Evolutionary conservation across 1,139 yeast species (phyloP).

Genomic region (Kodamaea sp.): DNA sequence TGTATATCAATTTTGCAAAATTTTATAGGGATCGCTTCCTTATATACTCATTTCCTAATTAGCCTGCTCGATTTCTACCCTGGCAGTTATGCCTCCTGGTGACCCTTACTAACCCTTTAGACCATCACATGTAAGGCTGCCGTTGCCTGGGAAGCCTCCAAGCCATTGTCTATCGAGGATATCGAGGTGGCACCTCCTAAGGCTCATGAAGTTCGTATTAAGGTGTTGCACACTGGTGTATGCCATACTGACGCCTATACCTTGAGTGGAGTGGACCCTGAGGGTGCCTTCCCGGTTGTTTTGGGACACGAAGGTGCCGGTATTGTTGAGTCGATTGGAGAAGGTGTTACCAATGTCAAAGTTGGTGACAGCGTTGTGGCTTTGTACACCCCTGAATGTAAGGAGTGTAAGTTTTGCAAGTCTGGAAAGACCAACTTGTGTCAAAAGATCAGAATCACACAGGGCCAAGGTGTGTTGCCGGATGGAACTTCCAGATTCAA

Average conservation of each 20-base stretch:
- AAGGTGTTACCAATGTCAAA: constrained; percentile 83
- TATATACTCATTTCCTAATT: not conserved
- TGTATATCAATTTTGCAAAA: too few relatives aligned
- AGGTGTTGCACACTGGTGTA: constrained; percentile 85
- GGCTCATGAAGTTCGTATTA: constrained; percentile 96
- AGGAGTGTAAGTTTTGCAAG: constrained; percentile 90
- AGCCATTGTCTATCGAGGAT: constrained; percentile 83
- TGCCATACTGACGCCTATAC: constrained; percentile 99
- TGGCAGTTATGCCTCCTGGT: constrained; percentile 15
- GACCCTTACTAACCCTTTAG: constrained; percentile 31
- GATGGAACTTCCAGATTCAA: constrained; percentile 92
- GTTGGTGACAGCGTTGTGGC: constrained; percentile 91
- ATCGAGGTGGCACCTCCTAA: constrained; percentile 90
- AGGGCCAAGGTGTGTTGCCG: constrained; percentile 92
- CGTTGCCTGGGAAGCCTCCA: constrained; percentile 93
- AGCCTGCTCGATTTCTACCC: constrained; percentile 13
- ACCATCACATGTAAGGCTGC: constrained; percentile 93
- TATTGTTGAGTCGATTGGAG: constrained; percentile 88
- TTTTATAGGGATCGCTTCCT: too few relatives aligned
- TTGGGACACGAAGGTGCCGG: constrained; percentile 99
- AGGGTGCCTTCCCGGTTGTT: constrained; percentile 90
- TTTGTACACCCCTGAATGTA: constrained; percentile 94
- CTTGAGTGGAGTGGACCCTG: constrained; percentile 91
- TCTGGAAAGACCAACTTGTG: constrained; percentile 96
- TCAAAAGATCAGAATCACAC: constrained; percentile 87